Evolutionary conservation across 352 stramenopile species (phyloP), one percentile per base, ranked within the genome.

Genomic region (Sclerospora graminicola): DNA sequence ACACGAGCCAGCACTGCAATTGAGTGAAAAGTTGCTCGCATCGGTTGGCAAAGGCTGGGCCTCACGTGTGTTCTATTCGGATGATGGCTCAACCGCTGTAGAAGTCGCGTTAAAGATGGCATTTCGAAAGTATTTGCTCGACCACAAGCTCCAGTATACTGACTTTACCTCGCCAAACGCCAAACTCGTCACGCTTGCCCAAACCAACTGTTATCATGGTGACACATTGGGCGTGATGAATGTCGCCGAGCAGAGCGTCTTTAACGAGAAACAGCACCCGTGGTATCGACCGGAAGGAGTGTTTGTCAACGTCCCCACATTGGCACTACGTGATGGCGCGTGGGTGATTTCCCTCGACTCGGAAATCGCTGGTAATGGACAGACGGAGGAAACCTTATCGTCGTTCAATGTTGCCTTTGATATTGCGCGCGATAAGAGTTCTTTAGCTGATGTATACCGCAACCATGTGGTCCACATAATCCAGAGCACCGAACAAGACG

Each of bases 91-190:
- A 21, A 96, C 87, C 5, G 83, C 82, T 3, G 83, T 95, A 21
- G 89, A 97, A 45, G 80, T 96, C 5, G 83, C 71, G 1, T 57
- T 97, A 23, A 96, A 97, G 60, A 96, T 97, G 85, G 77, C 80
- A 0, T 89, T 92, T 54, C 80, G 80, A 45, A 92, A 89, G 62
- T 92, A 78, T 37, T 51, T 85, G 20, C 66, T 66, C 1, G 79
- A 91, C 39, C 72, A 84, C 48, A 45, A 56, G 1, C 49, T 89
- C n/a, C 51, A 81, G 18, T 89, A 89, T 53, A 64, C 42, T 18
- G 51, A 57, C 18, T 73, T 76, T 19, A 59, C 31, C 18, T 61
- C 53, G n/a, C 42, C 54, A 14, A 53, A 49, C 11, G 60, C 57
- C 14, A 83, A 89, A 34, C 67, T 88, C 16, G 60, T 89, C 6